Conservation (phyloP, 2,329 filamentous ascomycete species). For the Elsinoe batatas region DNA sequence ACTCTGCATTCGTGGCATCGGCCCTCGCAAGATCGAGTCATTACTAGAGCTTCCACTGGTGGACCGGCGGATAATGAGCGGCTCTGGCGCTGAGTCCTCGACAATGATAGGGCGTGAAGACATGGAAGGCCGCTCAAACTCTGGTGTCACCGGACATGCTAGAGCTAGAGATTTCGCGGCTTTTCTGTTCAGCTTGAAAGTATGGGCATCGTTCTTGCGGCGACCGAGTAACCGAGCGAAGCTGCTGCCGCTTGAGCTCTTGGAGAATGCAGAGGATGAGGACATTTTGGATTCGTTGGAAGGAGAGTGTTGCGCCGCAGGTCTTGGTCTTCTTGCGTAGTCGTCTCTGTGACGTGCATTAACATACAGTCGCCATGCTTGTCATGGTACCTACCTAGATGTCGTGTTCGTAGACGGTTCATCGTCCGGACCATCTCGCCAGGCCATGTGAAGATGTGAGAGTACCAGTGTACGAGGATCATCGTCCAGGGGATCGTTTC, state of each 20-base stretch:
- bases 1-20: neutral
- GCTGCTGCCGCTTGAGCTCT: slow-evolving; percentile 3
- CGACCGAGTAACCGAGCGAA: slow-evolving; percentile 5
- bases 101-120: slow-evolving; percentile 3
- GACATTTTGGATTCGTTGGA: slow-evolving; percentile 1
- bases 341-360: neutral
- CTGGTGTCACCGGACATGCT: neutral
- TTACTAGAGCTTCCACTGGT: neutral
- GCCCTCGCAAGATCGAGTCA: neutral
- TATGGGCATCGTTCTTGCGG: slow-evolving; percentile 5
- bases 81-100: neutral
- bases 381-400: neutral
- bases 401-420: neutral
- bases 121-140: neutral
- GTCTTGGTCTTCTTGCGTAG: neutral
- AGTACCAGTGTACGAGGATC: slow-evolving; percentile 1
- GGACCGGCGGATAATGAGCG: neutral
- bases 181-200: slow-evolving; percentile 9
- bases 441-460: neutral
- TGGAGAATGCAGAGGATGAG: neutral
- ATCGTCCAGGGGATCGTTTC: neutral
- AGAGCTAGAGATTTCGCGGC: slow-evolving; percentile 1
- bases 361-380: too few relatives aligned
- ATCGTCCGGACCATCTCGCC: slow-evolving; percentile 8
- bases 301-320: neutral